phyloP scores from a whole-genome alignment of 2,329 filamentous ascomycete species.

The Blastomyces parvus region DNA sequence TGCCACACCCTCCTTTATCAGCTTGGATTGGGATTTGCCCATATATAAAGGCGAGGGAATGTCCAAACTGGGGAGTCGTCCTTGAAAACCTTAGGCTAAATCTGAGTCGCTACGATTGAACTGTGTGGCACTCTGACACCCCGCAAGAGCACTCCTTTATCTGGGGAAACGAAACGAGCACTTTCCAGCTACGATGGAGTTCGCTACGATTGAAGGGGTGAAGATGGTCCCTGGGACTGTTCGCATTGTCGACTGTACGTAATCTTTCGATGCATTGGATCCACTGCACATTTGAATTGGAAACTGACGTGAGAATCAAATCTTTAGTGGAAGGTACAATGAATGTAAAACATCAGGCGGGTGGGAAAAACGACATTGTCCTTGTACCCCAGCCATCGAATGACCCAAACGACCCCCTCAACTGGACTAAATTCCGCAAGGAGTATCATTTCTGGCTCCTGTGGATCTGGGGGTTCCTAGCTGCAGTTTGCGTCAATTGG shows the following conservation, averaged over 20 bases:
- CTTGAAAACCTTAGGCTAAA: neutral
- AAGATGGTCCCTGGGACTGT: slow-evolving; percentile 16
- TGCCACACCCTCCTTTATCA: neutral
- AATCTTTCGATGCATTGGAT: neutral
- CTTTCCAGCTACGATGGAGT: slow-evolving; percentile 9
- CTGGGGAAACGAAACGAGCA: neutral
- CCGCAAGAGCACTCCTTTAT: neutral
- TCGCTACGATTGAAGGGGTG: slow-evolving; percentile 13
- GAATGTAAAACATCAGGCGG: slow-evolving; percentile 15
- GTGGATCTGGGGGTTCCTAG: slow-evolving; percentile 17
- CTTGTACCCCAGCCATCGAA: slow-evolving; percentile 33
- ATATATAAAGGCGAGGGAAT: neutral
- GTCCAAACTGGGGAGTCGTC: neutral
- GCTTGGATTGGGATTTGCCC: neutral
- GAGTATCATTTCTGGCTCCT: slow-evolving; percentile 17
- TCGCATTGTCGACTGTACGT: slow-evolving; percentile 15
- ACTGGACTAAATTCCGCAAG: slow-evolving; percentile 23
- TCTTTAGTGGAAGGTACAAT: slow-evolving; percentile 14
- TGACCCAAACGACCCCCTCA: slow-evolving; percentile 33
- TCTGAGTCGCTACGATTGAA: neutral
- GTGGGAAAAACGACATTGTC: slow-evolving; percentile 18
- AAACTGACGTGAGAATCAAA: neutral
- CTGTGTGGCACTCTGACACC: no score
- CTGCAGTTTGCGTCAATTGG: slow-evolving; percentile 15
- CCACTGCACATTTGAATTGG: neutral